Evolutionary conservation across 805 yeast species (phyloP).

Genomic region (Suhomyces emberorum): DNA sequence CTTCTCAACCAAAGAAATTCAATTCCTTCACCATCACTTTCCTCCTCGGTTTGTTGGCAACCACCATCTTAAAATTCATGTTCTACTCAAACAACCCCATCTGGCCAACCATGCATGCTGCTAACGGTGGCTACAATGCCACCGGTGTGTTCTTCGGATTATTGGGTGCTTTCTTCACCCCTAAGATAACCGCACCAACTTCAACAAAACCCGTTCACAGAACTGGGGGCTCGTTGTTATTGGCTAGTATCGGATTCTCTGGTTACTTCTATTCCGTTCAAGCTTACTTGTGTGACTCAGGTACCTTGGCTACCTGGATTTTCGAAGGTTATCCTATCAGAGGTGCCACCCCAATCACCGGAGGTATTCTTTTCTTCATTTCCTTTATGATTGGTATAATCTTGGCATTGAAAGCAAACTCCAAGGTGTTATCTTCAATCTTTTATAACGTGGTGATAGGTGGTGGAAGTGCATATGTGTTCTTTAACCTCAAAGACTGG

Average conservation of each 20-base stretch:
- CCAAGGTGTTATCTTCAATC: constrained; percentile 21
- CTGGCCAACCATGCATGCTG: constrained; percentile 90
- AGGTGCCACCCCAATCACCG: constrained; percentile 86
- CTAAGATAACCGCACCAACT: constrained; percentile 24
- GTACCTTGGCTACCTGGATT: constrained; percentile 87
- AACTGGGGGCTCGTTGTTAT: constrained; percentile 44
- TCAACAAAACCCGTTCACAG: constrained; percentile 10
- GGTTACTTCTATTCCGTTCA: constrained; percentile 67
- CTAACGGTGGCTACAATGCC: constrained; percentile 82
- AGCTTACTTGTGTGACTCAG: constrained; percentile 77
- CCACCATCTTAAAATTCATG: constrained; percentile 73
- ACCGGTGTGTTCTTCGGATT: constrained; percentile 65
- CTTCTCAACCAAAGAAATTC: constrained; percentile 26
- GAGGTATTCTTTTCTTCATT: constrained; percentile 64
- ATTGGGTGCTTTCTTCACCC: constrained; percentile 61
- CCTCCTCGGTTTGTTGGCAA: constrained; percentile 65
- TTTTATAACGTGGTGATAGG: constrained; percentile 40
- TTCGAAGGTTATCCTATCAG: constrained; percentile 92
- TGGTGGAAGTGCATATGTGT: constrained; percentile 45
- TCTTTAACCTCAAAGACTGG: constrained; percentile 63
- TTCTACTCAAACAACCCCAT: constrained; percentile 86
- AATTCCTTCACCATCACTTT: constrained; percentile 55
- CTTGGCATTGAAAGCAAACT: constrained; percentile 19
- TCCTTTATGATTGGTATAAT: constrained; percentile 55
- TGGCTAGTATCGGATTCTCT: constrained; percentile 71